Base-by-base conservation (phyloP, 441 rosid genomes). In the Erodium trifolium region DNA sequence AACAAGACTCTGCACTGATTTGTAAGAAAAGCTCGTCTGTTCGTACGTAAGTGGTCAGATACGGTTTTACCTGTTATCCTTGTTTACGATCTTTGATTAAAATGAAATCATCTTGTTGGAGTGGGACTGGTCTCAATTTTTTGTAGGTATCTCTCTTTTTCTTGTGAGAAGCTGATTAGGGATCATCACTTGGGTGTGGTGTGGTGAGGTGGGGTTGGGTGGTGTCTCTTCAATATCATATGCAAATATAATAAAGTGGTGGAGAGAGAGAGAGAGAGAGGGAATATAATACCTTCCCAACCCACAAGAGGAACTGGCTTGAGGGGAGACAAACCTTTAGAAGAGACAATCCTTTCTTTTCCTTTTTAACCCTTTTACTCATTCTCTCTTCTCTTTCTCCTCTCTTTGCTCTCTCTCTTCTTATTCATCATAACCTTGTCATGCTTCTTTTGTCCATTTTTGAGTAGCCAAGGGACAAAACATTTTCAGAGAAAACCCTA, bases 281-380 rank as follows among this genome's bases (percentile, higher is more conserved):
- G 27, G 71, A 81, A 86, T 79, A 71, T 57, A 82, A 82, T 89
- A 83, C 92, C 88, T 84, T 85, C 82, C 80, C 85, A 77, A 72
- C 78, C 85, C 85, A 74, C 74, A 77, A 82, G 80, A 78, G 37
- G 76, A 81, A 73, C 78, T 74, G 71, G 76, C 78, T 78, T 78
- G 68, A 70, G 67, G 72, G 65, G 63, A 49, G 78, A 71, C 75
- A 68, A 72, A 72, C 27, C 86, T 89, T 87, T 84, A 83, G 83
- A 70, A 77, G 83, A 79, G 82, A 82, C 84, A 80, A 79, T 70
- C 76, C 88, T 68, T 71, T 76, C 75, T 71, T 69, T 72, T 69
- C 49, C 62, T 14, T 10, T 69, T 60, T 63, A 37, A 49, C 63
- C 35, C 34, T 29, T 35, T 53, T 31, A 31, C 39, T 6, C 62